Evolutionary conservation across 2,329 filamentous ascomycete species (phyloP).

Genomic region (Microdochium trichocladiopsis): DNA sequence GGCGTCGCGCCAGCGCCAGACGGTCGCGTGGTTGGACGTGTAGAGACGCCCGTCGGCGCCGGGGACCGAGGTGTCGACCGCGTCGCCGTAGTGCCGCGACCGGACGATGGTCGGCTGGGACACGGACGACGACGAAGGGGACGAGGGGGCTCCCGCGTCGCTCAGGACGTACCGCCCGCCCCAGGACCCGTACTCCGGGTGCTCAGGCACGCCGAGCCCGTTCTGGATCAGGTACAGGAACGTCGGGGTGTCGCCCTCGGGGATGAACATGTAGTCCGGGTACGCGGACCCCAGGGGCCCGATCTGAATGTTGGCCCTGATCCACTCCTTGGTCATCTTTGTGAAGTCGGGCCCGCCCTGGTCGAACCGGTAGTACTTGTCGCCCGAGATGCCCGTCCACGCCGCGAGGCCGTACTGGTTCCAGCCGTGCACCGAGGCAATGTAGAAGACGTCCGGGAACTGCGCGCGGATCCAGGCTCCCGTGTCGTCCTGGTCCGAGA

Average conservation of each 20-base stretch:
- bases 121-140: not conserved
- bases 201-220: slow-evolving; percentile 30
- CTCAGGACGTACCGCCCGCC: slow-evolving; percentile 31
- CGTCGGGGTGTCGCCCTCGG: slow-evolving; percentile 37
- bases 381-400: slow-evolving; percentile 46
- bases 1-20: slow-evolving; percentile 13
- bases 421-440: slow-evolving; percentile 47
- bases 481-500: slow-evolving; percentile 53
- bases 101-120: not conserved
- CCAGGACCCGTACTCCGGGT: slow-evolving; percentile 34
- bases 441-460: slow-evolving; percentile 49
- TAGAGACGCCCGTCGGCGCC: slow-evolving; percentile 6
- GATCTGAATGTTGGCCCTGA: slow-evolving; percentile 38
- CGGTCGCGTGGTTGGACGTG: slow-evolving; percentile 5
- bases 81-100: slow-evolving; percentile 2
- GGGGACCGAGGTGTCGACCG: slow-evolving; percentile 5
- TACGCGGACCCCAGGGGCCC: slow-evolving; percentile 25
- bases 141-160: not conserved
- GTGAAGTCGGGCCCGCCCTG: slow-evolving; percentile 4
- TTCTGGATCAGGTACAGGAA: slow-evolving; percentile 37
- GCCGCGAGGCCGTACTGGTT: slow-evolving; percentile 45
- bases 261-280: slow-evolving; percentile 33
- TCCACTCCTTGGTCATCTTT: slow-evolving; percentile 36
- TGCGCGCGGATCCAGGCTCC: slow-evolving; percentile 46
- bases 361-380: slow-evolving; percentile 14